Evolutionary conservation across 306 rosid genomes (phyloP), one percentile per base, ranked within the genome.

Genomic region (Macrotyloma uniflorum): DNA sequence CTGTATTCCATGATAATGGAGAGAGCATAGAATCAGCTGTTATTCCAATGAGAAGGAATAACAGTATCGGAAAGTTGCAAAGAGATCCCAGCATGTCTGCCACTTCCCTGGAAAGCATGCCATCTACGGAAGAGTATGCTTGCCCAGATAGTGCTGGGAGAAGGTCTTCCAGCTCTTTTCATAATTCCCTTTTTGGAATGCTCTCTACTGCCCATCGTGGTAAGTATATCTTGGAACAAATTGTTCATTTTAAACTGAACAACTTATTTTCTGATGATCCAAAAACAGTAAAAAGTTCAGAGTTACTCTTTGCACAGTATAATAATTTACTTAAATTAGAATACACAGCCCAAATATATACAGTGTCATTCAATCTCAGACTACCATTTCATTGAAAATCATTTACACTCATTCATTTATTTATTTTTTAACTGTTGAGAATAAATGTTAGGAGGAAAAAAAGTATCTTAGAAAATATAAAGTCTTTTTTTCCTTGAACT

Each of bases 151-250:
- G 6, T 79, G 75, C 45, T n/a, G 20, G 87, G 68, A 70, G 79
- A 86, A 83, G 70, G 70, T 63, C 50, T 40, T 51, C 81, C 18
- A 80, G 72, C 70, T 77, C 63, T 79, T 87, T 46, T 22, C 57
- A 50, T 63, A 90, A 93, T 82, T 90, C 98, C 8, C 83, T 91
- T 5, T 79, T 93, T 53, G 97, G 96, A 51, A 63, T 90, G 77
- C 63, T 91, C 66, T 84, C 89, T 14, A 78, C 83, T 42, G 91
- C 88, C 58, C 86, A 65, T 40, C 49, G 47, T 10, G 84, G 96
- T 90, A 72, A 79, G 85, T 33, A 36, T 40, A 62, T 28, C 42
- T 75, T 53, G 40, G 36, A 76, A 49, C 24, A 35, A 18, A 7
- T 47, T 64, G 36, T n/a, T 50, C 47, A 26, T 32, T 57, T 22